phyloP scores from a whole-genome alignment of 2,329 filamentous ascomycete species.

The Verticillium nonalfalfae region DNA sequence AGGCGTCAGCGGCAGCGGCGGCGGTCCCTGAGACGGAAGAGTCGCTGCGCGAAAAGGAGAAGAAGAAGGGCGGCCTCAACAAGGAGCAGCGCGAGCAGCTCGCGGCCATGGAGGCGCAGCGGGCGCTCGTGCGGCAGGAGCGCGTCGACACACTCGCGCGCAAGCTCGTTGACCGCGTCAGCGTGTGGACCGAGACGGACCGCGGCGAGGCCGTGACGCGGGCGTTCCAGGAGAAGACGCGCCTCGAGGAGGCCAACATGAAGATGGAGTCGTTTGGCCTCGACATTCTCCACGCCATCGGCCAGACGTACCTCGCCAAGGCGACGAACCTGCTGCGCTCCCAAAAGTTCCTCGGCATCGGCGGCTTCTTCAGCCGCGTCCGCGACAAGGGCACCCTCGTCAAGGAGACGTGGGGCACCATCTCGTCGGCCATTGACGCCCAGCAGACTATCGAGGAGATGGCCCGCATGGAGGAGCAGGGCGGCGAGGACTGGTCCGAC shows the following conservation, averaged over 20 bases:
- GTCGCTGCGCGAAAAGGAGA: conserved; percentile 46
- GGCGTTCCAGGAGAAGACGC: conserved; percentile 91
- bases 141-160: conserved; percentile 76
- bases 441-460: conserved; percentile 99
- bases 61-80: conserved; percentile 79
- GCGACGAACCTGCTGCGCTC: conserved; percentile 83
- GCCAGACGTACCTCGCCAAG: conserved; percentile 83
- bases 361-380: conserved; percentile 86
- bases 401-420: conserved; percentile 98
- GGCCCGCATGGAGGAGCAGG: conserved; percentile 90
- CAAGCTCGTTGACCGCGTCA: conserved; percentile 85
- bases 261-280: conserved; percentile 99
- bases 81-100: conserved; percentile 94
- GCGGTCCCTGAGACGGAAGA: conserved; percentile 63
- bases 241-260: conserved; percentile 90
- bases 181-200: conserved; percentile 96
- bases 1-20: conserved; percentile 49
- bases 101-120: conserved; percentile 80
- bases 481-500: conserved; percentile 96
- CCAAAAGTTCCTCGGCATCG: conserved; percentile 94
- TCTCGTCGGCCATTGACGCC: conserved; percentile 90
- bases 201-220: conserved; percentile 76
- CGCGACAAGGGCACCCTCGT: conserved; percentile 96
- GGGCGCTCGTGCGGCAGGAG: conserved; percentile 77
- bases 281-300: conserved; percentile 93